Base-by-base conservation (phyloP, 2,329 filamentous ascomycete species). In the Fusarium sulawesiense region DNA sequence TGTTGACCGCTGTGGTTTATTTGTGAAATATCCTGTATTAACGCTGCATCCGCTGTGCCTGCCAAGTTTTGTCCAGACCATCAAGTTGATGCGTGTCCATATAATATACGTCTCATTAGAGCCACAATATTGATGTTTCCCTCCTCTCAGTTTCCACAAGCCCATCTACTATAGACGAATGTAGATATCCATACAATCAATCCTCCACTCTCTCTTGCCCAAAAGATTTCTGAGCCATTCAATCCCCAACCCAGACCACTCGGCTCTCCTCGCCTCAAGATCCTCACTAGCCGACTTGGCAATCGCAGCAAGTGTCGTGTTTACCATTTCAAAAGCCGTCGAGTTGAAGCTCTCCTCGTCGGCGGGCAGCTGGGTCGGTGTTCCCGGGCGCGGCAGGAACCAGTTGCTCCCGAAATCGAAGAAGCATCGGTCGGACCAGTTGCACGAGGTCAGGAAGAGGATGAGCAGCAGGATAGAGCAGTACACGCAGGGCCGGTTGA, bases 401-500 rank as follows among this genome's bases (percentile, higher is more conserved):
- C 94, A 98, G 83, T 97, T 93, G 76, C 90, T 92, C 78, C 85
- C 87, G 76, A 98, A 92, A 83, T 98, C 95, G 85, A 98, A 96
- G 83, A 98, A 96, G 79, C 93, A 96, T 56, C 90, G 89, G 78
- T 94, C 92, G 72, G 91, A 92, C 93, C 93, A 96, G 86, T 94
- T 91, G 81, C 93, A 96, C 27, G 92, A 94, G 27, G 94, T 97
- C 72, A 94, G 88, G 84, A 98, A 97, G 74, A 99, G 93, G 75
- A 98, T 94, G 71, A 97, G 88, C 50, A 99, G 93, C 56, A 99
- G 91, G 67, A 98, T 90, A 66, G 94, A 97, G 88, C 96, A 99
- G 87, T 99, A 99, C 75, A 97, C 91, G 84, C 96, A 99, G 56
- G 96, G 96, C 58, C 95, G 91, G 83, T 98, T 97, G 76, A 99